Conservation (phyloP, 1,139 yeast species). For the Sugiyamaella japonica region DNA sequence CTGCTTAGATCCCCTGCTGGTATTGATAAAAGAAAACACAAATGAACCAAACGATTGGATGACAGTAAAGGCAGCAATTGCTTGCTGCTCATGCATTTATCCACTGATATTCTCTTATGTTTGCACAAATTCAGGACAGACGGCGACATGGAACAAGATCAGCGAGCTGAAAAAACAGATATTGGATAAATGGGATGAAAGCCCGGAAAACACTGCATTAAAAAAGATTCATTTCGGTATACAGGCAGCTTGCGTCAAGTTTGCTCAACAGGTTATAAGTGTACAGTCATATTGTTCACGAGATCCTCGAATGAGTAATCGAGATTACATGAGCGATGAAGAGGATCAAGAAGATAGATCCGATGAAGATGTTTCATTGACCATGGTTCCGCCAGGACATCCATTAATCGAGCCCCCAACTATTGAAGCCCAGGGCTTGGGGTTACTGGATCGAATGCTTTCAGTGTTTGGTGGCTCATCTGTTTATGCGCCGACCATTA, state of each 20-base stretch:
- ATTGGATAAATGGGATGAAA: constrained; percentile 37
- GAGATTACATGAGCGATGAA: not conserved
- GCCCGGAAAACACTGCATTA: constrained; percentile 20
- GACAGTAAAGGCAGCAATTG: constrained; percentile 39
- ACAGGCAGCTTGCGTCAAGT: constrained; percentile 67
- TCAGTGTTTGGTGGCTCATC: constrained; percentile 55
- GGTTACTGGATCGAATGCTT: constrained; percentile 64
- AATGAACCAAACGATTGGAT: constrained; percentile 28
- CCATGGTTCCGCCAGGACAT: constrained; percentile 63
- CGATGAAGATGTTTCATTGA: constrained; percentile 53
- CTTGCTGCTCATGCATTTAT: constrained; percentile 39
- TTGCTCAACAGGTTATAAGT: constrained; percentile 68
- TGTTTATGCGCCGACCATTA: constrained; percentile 33
- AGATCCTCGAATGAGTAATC: constrained; percentile 37
- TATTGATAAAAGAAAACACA: constrained; percentile 29
- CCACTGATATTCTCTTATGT: constrained; percentile 39
- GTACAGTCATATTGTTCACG: constrained; percentile 58
- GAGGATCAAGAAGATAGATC: constrained; percentile 9
- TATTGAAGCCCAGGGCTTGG: constrained; percentile 72
- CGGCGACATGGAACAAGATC: constrained; percentile 37
- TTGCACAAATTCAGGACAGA: constrained; percentile 32
- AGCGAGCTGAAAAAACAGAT: constrained; percentile 37
- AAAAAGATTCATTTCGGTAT: constrained; percentile 39
- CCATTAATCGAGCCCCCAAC: constrained; percentile 57
- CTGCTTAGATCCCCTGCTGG: constrained; percentile 37